These are phyloP conservation scores for Plasmodiophora brassicae DNA, from an alignment of 208 protist genomes.

Conservation along the genomic window DNA sequence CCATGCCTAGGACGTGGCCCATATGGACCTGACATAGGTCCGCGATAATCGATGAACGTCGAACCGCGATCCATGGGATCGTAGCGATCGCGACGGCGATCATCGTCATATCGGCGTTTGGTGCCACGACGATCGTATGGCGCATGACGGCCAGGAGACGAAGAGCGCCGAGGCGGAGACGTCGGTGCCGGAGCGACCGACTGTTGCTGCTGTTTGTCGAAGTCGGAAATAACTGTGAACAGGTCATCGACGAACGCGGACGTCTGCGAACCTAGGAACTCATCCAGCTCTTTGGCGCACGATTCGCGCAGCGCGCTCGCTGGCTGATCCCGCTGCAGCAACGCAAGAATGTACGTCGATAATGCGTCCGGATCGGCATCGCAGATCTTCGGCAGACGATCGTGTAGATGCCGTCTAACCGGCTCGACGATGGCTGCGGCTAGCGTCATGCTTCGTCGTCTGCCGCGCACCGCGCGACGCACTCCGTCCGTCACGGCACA, in stretches of 20 bases:
- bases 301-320: background rate
- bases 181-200: background rate
- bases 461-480: no score
- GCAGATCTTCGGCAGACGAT: constrained; percentile 16
- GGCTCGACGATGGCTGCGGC: background rate
- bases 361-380: background rate
- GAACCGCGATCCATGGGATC: no score
- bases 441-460: no score
- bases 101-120: background rate
- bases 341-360: background rate
- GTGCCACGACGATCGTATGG: background rate
- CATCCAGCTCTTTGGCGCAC: background rate
- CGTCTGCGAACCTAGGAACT: background rate
- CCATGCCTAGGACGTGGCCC: background rate
- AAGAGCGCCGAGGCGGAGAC: background rate
- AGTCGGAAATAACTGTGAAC: background rate
- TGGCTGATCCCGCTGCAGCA: constrained; percentile 17
- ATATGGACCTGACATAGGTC: no score
- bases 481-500: no score
- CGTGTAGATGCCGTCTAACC: background rate
- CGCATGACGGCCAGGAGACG: background rate
- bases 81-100: background rate
- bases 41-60: no score
- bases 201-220: background rate
- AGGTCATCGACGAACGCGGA: background rate